Evolutionary conservation across 2,329 filamentous ascomycete species (phyloP).

Genomic region (Lomentospora prolificans): DNA sequence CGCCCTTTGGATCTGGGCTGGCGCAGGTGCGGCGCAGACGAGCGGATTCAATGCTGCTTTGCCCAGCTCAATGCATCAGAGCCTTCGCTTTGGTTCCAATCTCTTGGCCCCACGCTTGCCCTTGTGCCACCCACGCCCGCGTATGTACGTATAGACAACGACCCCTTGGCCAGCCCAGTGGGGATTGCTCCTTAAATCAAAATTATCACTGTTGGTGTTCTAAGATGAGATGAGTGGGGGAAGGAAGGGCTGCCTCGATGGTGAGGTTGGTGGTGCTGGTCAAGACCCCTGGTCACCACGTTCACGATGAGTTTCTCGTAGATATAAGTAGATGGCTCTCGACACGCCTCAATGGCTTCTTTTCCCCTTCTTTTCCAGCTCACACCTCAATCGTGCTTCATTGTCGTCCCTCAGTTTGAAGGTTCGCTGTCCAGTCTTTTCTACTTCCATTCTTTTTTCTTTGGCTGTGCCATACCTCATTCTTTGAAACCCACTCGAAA

Average conservation of each 20-base stretch:
- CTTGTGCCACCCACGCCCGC: too few relatives aligned
- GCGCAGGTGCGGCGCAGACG: neutral
- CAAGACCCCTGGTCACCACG: neutral
- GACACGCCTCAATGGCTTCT: neutral
- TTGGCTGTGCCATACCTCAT: neutral
- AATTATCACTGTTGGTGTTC: too few relatives aligned
- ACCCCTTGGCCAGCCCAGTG: neutral
- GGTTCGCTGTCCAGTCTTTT: neutral
- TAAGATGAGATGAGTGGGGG: neutral
- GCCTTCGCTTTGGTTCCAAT: too few relatives aligned
- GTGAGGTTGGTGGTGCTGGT: neutral
- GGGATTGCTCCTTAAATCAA: neutral
- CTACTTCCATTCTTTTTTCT: neutral
- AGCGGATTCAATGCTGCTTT: neutral
- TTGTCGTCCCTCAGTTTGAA: neutral
- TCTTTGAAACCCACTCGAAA: neutral
- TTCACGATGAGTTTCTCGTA: neutral
- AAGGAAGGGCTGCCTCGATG: neutral
- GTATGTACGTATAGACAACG: too few relatives aligned
- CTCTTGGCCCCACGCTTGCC: too few relatives aligned
- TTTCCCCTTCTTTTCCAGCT: neutral
- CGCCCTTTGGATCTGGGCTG: too few relatives aligned
- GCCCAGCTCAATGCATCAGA: neutral
- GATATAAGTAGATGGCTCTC: neutral
- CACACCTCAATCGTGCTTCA: neutral